Conservation (phyloP, 768 basidiomycete genomes). For the Boletus subparvulus region DNA sequence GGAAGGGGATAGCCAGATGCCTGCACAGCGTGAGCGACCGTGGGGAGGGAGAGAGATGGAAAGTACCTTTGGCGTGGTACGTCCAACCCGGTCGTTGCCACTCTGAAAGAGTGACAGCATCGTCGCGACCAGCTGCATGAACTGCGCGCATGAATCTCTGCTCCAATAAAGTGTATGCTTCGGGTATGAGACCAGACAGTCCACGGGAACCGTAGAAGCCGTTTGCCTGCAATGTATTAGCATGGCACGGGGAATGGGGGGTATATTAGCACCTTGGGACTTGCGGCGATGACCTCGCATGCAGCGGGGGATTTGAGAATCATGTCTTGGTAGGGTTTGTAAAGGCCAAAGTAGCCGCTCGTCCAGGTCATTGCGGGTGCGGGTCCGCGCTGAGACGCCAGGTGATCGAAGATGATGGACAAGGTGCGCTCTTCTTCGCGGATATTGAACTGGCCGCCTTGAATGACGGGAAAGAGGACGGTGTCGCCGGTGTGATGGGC, state of each 20-base stretch:
- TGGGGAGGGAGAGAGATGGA: neutral
- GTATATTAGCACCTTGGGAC: slow-evolving; percentile 65
- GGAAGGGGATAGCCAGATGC: slow-evolving; percentile 79
- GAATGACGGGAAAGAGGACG: slow-evolving; percentile 77
- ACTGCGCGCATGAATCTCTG: slow-evolving; percentile 77
- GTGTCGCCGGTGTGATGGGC: slow-evolving; percentile 35
- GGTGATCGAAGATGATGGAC: slow-evolving; percentile 53
- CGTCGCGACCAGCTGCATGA: slow-evolving; percentile 39
- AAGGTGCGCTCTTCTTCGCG: slow-evolving; percentile 80
- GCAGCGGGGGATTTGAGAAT: slow-evolving; percentile 58
- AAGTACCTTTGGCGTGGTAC: slow-evolving; percentile 93
- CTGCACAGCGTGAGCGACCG: slow-evolving; percentile 37
- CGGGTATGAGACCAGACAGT: slow-evolving; percentile 90
- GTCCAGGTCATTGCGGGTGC: slow-evolving; percentile 76
- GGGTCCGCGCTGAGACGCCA: slow-evolving; percentile 27
- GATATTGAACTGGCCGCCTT: slow-evolving; percentile 84
- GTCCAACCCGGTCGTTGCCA: slow-evolving; percentile 94
- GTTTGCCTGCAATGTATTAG: slow-evolving; percentile 65
- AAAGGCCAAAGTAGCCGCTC: slow-evolving; percentile 93
- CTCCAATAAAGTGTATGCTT: slow-evolving; percentile 89
- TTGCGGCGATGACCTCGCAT: slow-evolving; percentile 78
- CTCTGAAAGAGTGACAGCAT: slow-evolving; percentile 72
- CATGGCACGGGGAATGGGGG: neutral
- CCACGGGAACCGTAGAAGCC: slow-evolving; percentile 92
- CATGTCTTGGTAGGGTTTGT: slow-evolving; percentile 72